Conservation (phyloP, 768 basidiomycete species). For the Suillus alpinus region DNA sequence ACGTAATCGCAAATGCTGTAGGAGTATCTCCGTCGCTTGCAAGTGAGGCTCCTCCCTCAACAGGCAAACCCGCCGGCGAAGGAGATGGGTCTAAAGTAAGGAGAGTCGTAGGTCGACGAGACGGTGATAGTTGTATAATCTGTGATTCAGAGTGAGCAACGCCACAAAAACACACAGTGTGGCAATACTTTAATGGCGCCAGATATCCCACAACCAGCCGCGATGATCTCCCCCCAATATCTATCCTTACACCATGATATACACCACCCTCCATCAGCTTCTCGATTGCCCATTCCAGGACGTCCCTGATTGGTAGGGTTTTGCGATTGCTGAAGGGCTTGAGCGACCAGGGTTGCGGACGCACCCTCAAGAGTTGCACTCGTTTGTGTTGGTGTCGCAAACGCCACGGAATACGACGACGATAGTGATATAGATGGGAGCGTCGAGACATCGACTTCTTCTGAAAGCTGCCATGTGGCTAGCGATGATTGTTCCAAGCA, state of each 20-base stretch:
- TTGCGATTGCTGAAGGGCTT: conserved; percentile 57
- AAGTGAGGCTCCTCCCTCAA: conserved; percentile 21
- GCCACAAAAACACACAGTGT: not conserved
- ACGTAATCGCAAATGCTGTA: conserved; percentile 65
- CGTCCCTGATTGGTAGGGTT: conserved; percentile 30
- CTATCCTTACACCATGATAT: conserved; percentile 94
- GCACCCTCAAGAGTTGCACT: conserved; percentile 52
- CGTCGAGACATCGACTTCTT: conserved; percentile 71
- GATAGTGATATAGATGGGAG: conserved; percentile 45
- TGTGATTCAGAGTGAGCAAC: conserved; percentile 23
- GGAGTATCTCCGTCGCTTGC: conserved; percentile 34
- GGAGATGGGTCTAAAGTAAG: conserved; percentile 53
- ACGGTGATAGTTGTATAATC: conserved; percentile 74
- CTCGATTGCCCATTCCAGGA: conserved; percentile 56
- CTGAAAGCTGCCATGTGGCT: conserved; percentile 69
- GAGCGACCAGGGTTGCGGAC: conserved; percentile 57
- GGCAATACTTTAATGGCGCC: conserved; percentile 69
- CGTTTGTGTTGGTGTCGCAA: conserved; percentile 73
- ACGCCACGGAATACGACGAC: conserved; percentile 51
- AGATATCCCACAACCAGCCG: conserved; percentile 67
- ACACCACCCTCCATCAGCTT: conserved; percentile 91
- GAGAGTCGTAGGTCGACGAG: conserved; percentile 63
- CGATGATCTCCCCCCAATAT: conserved; percentile 93
- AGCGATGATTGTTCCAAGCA: conserved; percentile 74
- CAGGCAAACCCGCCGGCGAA: conserved; percentile 12